These are phyloP conservation scores for Luvunga scandens DNA, from an alignment of 345 rosid genomes.

Conservation along the genomic window DNA sequence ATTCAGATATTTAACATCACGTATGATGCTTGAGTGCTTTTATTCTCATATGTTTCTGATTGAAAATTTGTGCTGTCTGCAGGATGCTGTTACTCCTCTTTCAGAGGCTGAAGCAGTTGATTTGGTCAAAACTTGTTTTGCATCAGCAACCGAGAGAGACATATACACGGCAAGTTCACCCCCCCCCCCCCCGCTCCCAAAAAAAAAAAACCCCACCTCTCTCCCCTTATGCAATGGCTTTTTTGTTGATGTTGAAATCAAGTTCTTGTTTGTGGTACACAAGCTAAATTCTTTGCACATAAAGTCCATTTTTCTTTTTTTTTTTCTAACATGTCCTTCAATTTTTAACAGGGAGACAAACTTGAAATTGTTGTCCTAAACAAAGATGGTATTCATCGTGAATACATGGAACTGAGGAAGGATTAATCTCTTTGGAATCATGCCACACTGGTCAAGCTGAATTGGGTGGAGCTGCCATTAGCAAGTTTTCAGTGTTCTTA, in stretches of 20 bases:
- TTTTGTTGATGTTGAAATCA: not conserved
- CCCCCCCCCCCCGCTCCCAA: too few relatives aligned
- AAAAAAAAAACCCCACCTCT: too few relatives aligned
- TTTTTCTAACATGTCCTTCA: not conserved
- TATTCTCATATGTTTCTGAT: constrained; percentile 7
- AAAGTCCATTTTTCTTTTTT: not conserved
- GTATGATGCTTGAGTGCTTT: not conserved
- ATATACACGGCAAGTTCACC: constrained; percentile 94
- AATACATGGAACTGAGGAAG: constrained; percentile 77
- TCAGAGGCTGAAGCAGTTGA: constrained; percentile 84
- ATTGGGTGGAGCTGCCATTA: not conserved
- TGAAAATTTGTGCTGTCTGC: constrained; percentile 12
- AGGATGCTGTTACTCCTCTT: constrained; percentile 97
- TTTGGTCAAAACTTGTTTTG: constrained; percentile 86
- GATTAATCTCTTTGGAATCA: constrained; percentile 38
- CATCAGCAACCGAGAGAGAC: constrained; percentile 97
- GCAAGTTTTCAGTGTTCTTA: not conserved
- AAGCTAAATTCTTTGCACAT: not conserved
- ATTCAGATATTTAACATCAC: not conserved
- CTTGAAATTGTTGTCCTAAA: constrained; percentile 77
- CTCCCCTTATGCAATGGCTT: not conserved
- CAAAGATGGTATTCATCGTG: constrained; percentile 68
- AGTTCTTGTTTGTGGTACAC: too few relatives aligned
- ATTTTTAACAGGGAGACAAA: constrained; percentile 68
- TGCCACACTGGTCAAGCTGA: not conserved